Evolutionary conservation across 305 asterid genomes (phyloP).

Genomic region (Fraxinus dipetala): DNA sequence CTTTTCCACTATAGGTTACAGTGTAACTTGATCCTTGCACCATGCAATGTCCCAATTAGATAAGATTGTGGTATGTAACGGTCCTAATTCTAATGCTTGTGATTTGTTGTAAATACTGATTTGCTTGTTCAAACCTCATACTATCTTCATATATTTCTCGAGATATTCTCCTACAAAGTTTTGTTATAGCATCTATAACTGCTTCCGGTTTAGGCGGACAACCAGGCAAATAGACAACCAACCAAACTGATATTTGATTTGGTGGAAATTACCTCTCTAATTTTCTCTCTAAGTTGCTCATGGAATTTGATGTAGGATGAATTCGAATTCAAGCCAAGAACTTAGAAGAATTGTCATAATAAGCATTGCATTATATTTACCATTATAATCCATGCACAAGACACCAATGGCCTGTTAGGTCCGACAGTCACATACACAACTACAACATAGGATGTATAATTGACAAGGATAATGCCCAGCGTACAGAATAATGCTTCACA

Average conservation of each 20-base stretch:
- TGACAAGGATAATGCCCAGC: too few relatives aligned
- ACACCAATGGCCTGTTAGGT: background rate
- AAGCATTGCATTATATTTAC: background rate
- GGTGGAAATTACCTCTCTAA: background rate
- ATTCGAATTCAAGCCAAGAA: too few relatives aligned
- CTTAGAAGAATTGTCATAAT: background rate
- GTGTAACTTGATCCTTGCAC: background rate
- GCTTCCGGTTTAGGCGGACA: background rate
- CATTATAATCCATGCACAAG: background rate
- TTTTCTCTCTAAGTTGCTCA: background rate
- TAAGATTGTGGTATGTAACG: background rate
- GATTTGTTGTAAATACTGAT: background rate
- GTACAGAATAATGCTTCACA: too few relatives aligned
- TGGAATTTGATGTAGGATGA: too few relatives aligned
- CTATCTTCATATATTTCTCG: background rate
- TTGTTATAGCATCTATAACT: background rate
- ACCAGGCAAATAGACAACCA: background rate
- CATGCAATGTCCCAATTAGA: background rate
- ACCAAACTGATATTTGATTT: background rate
- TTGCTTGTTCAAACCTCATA: background rate
- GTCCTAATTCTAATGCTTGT: background rate
- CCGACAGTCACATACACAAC: background rate
- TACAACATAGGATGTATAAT: background rate
- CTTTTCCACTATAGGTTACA: background rate
- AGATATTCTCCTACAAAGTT: background rate